Evolutionary conservation across 192 early-diverging fungal species (phyloP).

Genomic region (Umbelopsis sp.): DNA sequence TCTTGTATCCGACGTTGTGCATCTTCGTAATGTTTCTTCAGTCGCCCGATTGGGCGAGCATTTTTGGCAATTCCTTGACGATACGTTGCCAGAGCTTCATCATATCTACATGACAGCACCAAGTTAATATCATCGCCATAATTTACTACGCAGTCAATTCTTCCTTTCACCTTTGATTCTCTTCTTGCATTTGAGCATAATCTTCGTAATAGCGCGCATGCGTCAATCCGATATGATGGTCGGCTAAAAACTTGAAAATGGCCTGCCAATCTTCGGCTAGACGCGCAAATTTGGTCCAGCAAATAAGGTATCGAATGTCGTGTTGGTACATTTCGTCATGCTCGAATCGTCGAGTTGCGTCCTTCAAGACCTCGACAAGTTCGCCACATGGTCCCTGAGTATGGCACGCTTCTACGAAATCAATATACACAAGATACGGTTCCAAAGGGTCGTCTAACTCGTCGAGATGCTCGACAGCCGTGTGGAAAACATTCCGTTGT

Average conservation of each 20-base stretch:
- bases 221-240: constrained; percentile 70
- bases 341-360: constrained; percentile 45
- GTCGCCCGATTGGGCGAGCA: background rate
- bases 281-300: constrained; percentile 47
- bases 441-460: constrained; percentile 52
- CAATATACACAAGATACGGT: constrained; percentile 58
- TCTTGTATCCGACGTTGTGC: background rate
- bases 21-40: background rate
- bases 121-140: background rate
- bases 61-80: background rate
- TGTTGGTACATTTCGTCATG: constrained; percentile 58
- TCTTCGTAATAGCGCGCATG: constrained; percentile 77
- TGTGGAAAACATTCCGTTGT: constrained; percentile 27
- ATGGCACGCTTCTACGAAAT: constrained; percentile 60
- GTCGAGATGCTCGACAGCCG: constrained; percentile 25
- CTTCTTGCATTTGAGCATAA: constrained; percentile 67
- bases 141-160: too few species aligned
- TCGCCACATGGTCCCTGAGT: constrained; percentile 40
- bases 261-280: constrained; percentile 64
- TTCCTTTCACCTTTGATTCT: constrained; percentile 31
- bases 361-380: constrained; percentile 55
- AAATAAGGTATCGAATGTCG: constrained; percentile 52
- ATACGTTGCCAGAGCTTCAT: constrained; percentile 1
- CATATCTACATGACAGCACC: background rate
- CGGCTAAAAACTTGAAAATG: constrained; percentile 73